Evolutionary conservation across 2,329 filamentous ascomycete species (phyloP).

Genomic region (Colletotrichum chrysophilum): DNA sequence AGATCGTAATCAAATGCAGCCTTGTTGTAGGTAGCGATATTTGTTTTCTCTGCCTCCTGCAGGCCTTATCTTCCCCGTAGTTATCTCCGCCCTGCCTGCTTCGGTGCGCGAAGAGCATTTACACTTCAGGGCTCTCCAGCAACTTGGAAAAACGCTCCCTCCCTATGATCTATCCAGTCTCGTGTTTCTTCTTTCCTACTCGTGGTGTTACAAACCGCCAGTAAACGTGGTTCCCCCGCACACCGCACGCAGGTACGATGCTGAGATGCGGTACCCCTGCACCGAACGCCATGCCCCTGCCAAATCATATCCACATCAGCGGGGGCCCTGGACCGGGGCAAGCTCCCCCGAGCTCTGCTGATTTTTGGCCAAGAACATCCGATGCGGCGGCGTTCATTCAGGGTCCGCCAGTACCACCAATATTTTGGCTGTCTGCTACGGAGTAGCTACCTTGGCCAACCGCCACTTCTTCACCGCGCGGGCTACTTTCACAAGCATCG

Average conservation of each 20-base stretch:
- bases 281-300: neutral
- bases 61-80: neutral
- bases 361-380: conserved; percentile 14
- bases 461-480: neutral
- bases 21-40: neutral
- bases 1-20: neutral
- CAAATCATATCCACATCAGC: neutral
- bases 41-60: neutral
- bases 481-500: neutral
- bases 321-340: neutral
- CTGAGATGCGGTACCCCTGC: neutral
- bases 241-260: neutral
- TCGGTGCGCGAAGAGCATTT: neutral
- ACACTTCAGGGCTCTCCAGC: neutral
- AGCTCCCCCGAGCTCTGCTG: conserved; percentile 18
- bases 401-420: neutral
- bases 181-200: neutral
- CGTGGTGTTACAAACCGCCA: neutral
- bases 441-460: neutral
- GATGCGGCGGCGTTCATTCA: neutral
- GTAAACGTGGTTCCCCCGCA: neutral
- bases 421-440: neutral
- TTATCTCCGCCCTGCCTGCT: neutral
- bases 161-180: neutral
- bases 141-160: neutral